Percentiles rank a stretch among this genome's conserved stretches.
Evolutionary conservation across 306 rosid species (phyloP).

Genomic region (Sesbania bispinosa): DNA sequence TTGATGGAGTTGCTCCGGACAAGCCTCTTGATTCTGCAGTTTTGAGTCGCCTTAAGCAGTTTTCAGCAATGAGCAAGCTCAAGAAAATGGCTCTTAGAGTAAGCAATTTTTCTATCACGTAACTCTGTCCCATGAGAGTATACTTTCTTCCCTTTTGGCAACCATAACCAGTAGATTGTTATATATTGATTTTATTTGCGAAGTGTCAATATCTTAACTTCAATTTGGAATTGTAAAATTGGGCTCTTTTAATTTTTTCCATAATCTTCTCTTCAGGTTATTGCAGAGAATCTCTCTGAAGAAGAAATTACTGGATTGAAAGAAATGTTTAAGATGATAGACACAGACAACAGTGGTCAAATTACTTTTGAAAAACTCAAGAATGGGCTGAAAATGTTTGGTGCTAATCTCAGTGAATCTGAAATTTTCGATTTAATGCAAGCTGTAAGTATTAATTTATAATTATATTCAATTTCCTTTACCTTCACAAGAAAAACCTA

Average conservation of each 20-base stretch:
- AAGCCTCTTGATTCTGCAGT: conserved; percentile 71
- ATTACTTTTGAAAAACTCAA: conserved; percentile 72
- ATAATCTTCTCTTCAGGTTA: conserved; percentile 42
- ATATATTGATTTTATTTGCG: not conserved
- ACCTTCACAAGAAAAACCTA: not conserved
- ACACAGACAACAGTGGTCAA: conserved; percentile 52
- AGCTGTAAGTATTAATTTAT: conserved; percentile 54
- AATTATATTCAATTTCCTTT: not conserved
- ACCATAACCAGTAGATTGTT: not conserved
- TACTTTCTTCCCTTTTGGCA: not conserved
- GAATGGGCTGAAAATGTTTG: conserved; percentile 57
- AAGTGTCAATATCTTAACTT: not conserved
- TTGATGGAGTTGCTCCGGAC: conserved; percentile 71
- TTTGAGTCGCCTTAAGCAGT: conserved; percentile 69
- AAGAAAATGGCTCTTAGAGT: conserved; percentile 86
- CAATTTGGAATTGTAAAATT: not conserved
- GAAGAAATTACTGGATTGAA: conserved; percentile 73
- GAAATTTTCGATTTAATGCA: conserved; percentile 68
- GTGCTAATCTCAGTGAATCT: conserved; percentile 61
- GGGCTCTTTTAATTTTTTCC: not conserved
- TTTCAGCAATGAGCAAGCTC: conserved; percentile 73
- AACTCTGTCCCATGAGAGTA: not conserved
- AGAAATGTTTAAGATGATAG: conserved; percentile 46
- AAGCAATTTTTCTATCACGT: conserved; percentile 11
- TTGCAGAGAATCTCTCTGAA: conserved; percentile 66